These are phyloP conservation scores for Ceratocystis alfenasii DNA, from an alignment of 2,329 filamentous ascomycete species.

Conservation along the genomic window DNA sequence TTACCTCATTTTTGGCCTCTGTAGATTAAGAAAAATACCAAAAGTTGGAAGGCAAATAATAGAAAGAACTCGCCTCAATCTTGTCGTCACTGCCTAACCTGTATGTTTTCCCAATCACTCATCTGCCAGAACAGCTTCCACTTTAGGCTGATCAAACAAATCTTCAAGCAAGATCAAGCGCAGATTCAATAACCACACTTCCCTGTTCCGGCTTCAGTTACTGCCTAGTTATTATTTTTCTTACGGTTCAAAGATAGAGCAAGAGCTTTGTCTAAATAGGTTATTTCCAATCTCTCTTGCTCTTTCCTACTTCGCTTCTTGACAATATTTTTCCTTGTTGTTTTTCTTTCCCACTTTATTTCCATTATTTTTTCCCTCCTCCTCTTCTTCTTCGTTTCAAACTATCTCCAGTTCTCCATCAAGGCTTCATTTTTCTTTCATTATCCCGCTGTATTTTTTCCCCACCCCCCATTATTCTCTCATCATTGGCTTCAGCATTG, in stretches of 20 bases:
- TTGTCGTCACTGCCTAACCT: constrained; percentile 9
- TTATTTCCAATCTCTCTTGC: background rate
- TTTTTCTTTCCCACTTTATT: background rate
- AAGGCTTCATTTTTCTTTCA: background rate
- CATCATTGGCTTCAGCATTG: background rate
- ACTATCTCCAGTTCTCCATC: background rate
- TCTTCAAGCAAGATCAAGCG: too few relatives aligned
- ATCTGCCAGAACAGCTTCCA: background rate
- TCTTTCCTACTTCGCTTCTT: background rate
- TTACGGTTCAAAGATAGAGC: background rate
- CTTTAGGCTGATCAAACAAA: constrained; percentile 3
- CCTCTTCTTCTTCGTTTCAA: background rate
- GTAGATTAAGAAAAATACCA: background rate
- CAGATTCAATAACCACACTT: background rate
- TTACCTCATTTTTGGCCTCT: background rate
- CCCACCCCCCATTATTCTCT: background rate
- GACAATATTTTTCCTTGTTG: background rate
- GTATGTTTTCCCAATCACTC: background rate
- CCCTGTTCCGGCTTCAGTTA: constrained; percentile 5
- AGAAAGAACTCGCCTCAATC: background rate
- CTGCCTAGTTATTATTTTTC: background rate
- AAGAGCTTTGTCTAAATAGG: background rate
- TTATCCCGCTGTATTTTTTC: background rate
- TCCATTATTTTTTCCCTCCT: background rate
- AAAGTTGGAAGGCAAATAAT: too few relatives aligned